Evolutionary conservation across 305 asterid species (phyloP).

Genomic region (Coffea humblotiana): DNA sequence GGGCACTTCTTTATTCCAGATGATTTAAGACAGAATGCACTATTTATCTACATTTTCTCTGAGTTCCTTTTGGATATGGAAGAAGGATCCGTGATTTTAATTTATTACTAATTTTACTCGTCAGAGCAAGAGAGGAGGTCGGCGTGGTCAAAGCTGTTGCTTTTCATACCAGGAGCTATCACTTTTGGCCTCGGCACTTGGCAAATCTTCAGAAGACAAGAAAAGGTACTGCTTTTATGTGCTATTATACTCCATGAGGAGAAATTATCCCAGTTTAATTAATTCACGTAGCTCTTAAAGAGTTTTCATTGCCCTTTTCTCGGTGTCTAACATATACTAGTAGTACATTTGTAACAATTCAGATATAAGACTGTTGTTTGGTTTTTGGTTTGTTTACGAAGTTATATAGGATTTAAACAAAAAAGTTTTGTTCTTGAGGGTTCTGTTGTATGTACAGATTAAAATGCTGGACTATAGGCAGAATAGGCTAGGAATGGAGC

Average conservation of each 20-base stretch:
- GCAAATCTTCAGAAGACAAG: slow-evolving; percentile 88
- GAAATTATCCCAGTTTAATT: neutral
- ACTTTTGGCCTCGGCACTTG: slow-evolving; percentile 93
- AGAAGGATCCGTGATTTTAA: neutral
- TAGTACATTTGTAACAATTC: neutral
- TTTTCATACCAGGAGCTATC: slow-evolving; percentile 83
- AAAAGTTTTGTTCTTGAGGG: slow-evolving; percentile 7
- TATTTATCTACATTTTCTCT: neutral
- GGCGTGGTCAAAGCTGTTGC: slow-evolving; percentile 76
- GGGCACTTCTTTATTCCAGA: neutral
- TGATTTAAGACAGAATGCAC: neutral
- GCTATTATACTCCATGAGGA: neutral
- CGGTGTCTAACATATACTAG: no score
- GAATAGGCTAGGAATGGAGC: slow-evolving; percentile 61
- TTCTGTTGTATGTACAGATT: slow-evolving; percentile 46
- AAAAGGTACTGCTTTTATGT: slow-evolving; percentile 46
- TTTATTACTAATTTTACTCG: slow-evolving; percentile 6
- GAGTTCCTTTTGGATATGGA: neutral
- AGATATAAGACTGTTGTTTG: neutral
- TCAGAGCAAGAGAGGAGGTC: slow-evolving; percentile 61
- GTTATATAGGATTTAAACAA: neutral
- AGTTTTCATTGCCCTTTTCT: neutral
- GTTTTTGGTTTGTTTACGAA: neutral
- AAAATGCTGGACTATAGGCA: slow-evolving; percentile 68
- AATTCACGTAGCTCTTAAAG: neutral